Conservation (phyloP, 768 basidiomycete genomes). For the Phylloporus rhodoxanthus region DNA sequence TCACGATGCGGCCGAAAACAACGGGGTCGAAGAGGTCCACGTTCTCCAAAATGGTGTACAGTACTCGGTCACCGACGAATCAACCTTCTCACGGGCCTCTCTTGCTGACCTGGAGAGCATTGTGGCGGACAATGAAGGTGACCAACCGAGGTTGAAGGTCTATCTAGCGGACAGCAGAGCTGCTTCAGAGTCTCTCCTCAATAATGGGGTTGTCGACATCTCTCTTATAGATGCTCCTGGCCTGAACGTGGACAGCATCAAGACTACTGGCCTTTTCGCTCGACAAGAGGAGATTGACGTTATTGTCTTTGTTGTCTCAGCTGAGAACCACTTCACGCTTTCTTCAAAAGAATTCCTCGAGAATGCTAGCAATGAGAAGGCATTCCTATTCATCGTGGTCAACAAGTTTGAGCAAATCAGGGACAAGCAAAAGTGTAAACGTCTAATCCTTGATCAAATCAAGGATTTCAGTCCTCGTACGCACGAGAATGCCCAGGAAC, state of each 20-base stretch:
- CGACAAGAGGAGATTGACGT: conserved; percentile 98
- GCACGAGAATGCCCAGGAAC: conserved; percentile 82
- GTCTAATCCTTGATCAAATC: conserved; percentile 89
- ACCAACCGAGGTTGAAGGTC: conserved; percentile 71
- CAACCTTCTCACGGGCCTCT: conserved; percentile 66
- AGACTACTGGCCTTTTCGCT: conserved; percentile 92
- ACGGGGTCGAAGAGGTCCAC: conserved; percentile 80
- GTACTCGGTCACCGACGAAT: conserved; percentile 67
- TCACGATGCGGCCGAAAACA: conserved; percentile 79
- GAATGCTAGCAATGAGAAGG: conserved; percentile 94
- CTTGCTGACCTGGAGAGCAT: conserved; percentile 74
- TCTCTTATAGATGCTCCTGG: conserved; percentile 98
- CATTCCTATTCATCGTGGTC: conserved; percentile 96
- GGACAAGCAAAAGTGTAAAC: conserved; percentile 89
- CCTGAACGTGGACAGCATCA: conserved; percentile 88
- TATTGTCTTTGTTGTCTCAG: conserved; percentile 94
- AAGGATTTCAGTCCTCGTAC: conserved; percentile 88
- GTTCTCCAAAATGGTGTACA: conserved; percentile 59
- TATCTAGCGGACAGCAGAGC: conserved; percentile 81
- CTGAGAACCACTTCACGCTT: conserved; percentile 97
- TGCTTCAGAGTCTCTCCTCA: conserved; percentile 77
- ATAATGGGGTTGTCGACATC: conserved; percentile 95
- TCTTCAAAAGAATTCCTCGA: conserved; percentile 91
- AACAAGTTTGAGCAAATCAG: conserved; percentile 96
- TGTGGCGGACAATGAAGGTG: conserved; percentile 53